Conservation (phyloP, 331 rosid species). For the Acacia concinna region DNA sequence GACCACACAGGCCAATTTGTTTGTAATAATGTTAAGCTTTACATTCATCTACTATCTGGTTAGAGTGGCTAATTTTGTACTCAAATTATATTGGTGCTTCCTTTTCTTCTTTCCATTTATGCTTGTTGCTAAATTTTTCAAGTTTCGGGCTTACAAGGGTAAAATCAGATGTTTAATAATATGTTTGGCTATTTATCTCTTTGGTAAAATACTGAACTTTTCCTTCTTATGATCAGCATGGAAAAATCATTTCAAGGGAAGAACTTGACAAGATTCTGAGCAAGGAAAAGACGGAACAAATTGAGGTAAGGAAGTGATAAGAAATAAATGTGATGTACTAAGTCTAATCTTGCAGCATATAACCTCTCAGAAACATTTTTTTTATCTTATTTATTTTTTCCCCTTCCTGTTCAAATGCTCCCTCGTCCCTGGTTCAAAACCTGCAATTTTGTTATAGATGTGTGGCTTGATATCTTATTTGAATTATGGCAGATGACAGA, state of each 20-base stretch:
- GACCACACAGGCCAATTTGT: neutral
- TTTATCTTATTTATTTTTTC: neutral
- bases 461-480: constrained; percentile 29
- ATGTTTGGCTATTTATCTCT: constrained; percentile 17
- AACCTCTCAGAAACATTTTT: neutral
- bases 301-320: constrained; percentile 58
- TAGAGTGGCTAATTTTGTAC: neutral
- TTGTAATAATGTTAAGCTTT: neutral
- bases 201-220: constrained; percentile 27
- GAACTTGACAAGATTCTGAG: constrained; percentile 73
- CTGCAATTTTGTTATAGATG: neutral
- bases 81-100: constrained; percentile 5
- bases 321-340: constrained; percentile 8
- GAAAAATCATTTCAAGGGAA: constrained; percentile 82
- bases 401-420: constrained; percentile 2
- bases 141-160: constrained; percentile 1
- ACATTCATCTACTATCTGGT: neutral
- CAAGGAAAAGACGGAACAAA: constrained; percentile 68
- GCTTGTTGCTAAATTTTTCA: neutral
- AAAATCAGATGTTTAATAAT: constrained; percentile 1
- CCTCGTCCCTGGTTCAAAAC: neutral
- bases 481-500: constrained; percentile 59
- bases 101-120: constrained; percentile 10
- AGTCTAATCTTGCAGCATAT: constrained; percentile 11
- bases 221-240: constrained; percentile 62